Evolutionary conservation across 2,329 filamentous ascomycete genomes (phyloP), one percentile per base, ranked within the genome.

Genomic region (Acrodontium crateriforme): DNA sequence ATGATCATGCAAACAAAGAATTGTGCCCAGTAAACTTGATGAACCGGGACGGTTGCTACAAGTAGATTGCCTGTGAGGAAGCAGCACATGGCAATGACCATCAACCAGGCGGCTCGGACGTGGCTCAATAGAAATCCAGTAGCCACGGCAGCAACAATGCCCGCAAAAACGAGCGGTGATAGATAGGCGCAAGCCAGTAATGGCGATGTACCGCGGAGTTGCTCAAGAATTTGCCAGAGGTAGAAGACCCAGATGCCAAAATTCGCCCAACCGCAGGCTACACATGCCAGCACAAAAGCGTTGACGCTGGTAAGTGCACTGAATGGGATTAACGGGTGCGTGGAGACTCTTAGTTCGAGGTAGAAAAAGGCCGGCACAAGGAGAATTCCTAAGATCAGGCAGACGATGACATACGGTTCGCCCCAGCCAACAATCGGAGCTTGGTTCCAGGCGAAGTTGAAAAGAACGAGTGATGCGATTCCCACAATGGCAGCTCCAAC

Each of bases 381-480:
- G 0, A 72, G 19, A 2, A 69, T 31, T 0, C 74, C 72, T 3
- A 75, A 34, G 19, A 77, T 63, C 1, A 80, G 54, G 1, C 67
- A 52, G 0, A 66, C 53, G 33, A 68, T 65, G n/a, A 73, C 58
- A 30, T 71, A 71, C 0, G 68, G 55, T 5, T 59, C 55, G 1
- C 52, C 39, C 74, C 74, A 78, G 2, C 71, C 70, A 2, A 62
- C 65, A 0, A 69, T 56, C 0, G 69, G 63, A 0, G 68, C 72
- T 43, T 78, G 71, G 33, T 74, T 78, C 69, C 71, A 77, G 0
- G 72, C 68, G 39, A 78, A 69, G 45, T 76, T 77, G 51, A 78
- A 62, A 11, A 79, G 55, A 0, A 75, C 57, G 14, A 79, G 53
- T 0, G 63, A 64, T 0, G 57, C 54, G 11, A 77, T 58, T 1